Base-by-base conservation (phyloP, 106 monocot genomes). In the Narthecium ossifragum region DNA sequence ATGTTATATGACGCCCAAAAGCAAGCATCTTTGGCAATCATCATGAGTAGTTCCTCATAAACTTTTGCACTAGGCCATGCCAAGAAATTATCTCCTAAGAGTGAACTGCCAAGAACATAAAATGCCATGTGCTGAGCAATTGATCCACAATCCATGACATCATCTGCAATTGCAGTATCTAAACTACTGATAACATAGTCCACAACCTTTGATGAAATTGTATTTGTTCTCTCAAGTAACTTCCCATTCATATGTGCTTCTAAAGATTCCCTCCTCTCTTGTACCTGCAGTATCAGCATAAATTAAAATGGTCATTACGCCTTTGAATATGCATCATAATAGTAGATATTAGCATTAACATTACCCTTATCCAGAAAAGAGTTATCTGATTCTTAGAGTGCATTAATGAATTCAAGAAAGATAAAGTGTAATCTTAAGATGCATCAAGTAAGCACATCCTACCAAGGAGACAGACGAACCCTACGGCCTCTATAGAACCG, bases 1-100 rank as follows among this genome's bases (percentile, higher is more conserved):
- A 87, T 18, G 46, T 57, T 69, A 54, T 79, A 82, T 31, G 78
- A 82, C n/a, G 79, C 72, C 82, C 87, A 87, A 55, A 63, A 83
- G 58, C 78, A 73, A 46, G 75, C 79, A 62, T 83, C 76, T 30
- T 74, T 79, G 5, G 76, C 69, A 68, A 80, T 66, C 53, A 53
- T 64, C 76, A 77, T 70, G 49, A 88, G 73, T 14, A 83, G 65
- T 54, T 83, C 80, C 58, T 80, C 76, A 65, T 80, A 88, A 21
- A 64, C 24, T 25, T 37, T 26, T n/a, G 57, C 69, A 51, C 80
- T 63, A 33, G 76, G 51, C 88, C 88, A 88, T 67, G 72, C 51
- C 43, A 88, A 53, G 52, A 88, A 83, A 48, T 55, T 54, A 36
- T 83, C 79, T 4, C 83, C 88, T 64, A 80, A 83, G 32, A 88